A percentile compares a stretch with the other conserved stretches of the same genome.
Conservation (phyloP, 495 filamentous ascomycete genomes). For the Pseudoneurospora amorphoporcata region DNA sequence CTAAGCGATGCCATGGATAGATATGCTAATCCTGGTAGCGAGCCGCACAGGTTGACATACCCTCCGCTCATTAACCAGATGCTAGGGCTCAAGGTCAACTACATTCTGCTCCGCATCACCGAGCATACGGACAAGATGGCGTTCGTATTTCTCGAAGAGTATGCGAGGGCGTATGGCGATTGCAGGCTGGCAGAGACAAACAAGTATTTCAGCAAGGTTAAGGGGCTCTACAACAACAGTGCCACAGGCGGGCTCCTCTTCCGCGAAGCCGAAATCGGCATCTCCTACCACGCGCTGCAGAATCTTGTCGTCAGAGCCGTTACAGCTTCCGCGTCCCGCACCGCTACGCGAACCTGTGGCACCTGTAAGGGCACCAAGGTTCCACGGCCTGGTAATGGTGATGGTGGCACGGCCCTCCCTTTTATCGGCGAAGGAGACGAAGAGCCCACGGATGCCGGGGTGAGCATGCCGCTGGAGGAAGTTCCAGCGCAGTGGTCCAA, state of each 20-base stretch:
- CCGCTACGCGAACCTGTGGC: slow-evolving; percentile 10
- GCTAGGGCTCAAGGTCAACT: slow-evolving; percentile 26
- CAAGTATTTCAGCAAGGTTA: slow-evolving; percentile 12
- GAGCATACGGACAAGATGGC: slow-evolving; percentile 23
- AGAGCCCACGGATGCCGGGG: neutral
- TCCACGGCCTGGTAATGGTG: neutral
- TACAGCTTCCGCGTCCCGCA: slow-evolving; percentile 25
- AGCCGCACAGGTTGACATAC: slow-evolving; percentile 25
- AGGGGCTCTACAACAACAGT: neutral
- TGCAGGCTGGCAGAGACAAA: slow-evolving; percentile 15
- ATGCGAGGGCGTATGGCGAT: slow-evolving; percentile 14
- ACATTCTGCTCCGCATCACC: slow-evolving; percentile 26
- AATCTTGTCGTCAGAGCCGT: slow-evolving; percentile 24
- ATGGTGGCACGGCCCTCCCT: neutral
- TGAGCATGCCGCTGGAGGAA: slow-evolving; percentile 4
- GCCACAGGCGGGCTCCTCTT: slow-evolving; percentile 7
- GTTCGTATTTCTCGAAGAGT: slow-evolving; percentile 19
- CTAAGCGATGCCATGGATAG: slow-evolving; percentile 3
- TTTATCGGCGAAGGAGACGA: neutral
- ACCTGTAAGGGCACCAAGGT: neutral
- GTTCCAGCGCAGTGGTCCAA: slow-evolving; percentile 17
- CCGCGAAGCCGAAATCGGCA: slow-evolving; percentile 23
- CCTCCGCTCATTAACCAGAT: slow-evolving; percentile 19
- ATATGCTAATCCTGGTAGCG: slow-evolving; percentile 18
- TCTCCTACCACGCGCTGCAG: slow-evolving; percentile 16